Evolutionary conservation across 2,329 filamentous ascomycete species (phyloP).

Genomic region (Colletotrichum incanum): DNA sequence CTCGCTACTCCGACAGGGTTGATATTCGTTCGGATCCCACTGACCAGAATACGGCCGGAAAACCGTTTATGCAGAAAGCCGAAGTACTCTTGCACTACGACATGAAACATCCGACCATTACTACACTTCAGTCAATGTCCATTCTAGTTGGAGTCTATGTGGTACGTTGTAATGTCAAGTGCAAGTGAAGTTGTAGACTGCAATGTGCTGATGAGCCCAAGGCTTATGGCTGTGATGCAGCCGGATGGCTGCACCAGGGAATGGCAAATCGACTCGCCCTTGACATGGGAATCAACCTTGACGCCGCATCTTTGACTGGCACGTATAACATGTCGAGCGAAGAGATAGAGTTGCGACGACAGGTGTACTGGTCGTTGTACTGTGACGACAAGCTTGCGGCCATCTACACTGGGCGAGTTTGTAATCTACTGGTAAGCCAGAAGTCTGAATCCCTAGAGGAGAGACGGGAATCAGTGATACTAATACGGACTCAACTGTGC

Average conservation of each 20-base stretch:
- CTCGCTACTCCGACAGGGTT: constrained; percentile 51
- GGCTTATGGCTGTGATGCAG: constrained; percentile 54
- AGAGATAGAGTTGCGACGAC: constrained; percentile 52
- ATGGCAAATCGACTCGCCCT: constrained; percentile 55
- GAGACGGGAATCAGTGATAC: not conserved
- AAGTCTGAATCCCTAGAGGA: accelerated
- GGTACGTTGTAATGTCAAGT: constrained; percentile 20
- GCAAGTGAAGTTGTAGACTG: accelerated
- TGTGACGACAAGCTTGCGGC: constrained; percentile 54
- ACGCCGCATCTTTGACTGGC: constrained; percentile 49
- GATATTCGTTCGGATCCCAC: constrained; percentile 51
- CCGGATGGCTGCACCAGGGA: constrained; percentile 56
- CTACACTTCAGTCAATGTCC: constrained; percentile 54
- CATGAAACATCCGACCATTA: constrained; percentile 51
- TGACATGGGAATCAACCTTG: constrained; percentile 57
- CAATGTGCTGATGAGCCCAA: constrained; percentile 36
- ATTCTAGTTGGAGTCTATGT: constrained; percentile 52
- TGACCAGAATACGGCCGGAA: constrained; percentile 54
- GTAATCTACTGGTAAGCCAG: constrained; percentile 53
- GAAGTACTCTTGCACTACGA: constrained; percentile 45
- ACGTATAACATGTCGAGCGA: constrained; percentile 46
- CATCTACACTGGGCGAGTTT: constrained; percentile 54
- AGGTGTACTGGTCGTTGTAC: constrained; percentile 56
- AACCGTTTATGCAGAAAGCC: constrained; percentile 50
- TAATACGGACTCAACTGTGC: not conserved